phyloP scores from a whole-genome alignment of 2,329 filamentous ascomycete genomes.

The Aspergillus pseudotamarii region DNA sequence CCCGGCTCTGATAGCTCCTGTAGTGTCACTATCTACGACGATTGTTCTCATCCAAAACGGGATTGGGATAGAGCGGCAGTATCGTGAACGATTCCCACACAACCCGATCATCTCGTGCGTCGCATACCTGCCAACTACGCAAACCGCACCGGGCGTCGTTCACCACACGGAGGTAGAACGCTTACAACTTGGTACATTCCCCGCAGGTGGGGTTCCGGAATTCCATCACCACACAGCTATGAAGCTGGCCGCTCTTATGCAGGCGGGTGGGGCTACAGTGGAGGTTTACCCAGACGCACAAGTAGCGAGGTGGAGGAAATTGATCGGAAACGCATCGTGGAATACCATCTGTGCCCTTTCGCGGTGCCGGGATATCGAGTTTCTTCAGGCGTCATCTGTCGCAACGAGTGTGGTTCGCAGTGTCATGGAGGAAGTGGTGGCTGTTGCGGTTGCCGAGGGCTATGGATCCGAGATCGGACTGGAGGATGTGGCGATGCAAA shows the following conservation, averaged over 20 bases:
- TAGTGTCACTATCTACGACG: conserved; percentile 44
- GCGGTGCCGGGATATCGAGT: conserved; percentile 55
- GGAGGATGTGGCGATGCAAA: conserved; percentile 40
- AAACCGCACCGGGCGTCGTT: conserved; percentile 53
- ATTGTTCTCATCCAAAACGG: conserved; percentile 66
- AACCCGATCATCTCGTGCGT: conserved; percentile 60
- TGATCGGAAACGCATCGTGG: conserved; percentile 64
- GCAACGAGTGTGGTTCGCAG: conserved; percentile 41
- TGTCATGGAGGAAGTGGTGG: conserved; percentile 51
- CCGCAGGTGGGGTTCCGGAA: conserved; percentile 29
- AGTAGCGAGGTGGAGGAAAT: conserved; percentile 61
- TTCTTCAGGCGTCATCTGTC: conserved; percentile 46
- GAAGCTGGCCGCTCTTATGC: conserved; percentile 47
- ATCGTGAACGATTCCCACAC: conserved; percentile 50
- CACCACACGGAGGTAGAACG: conserved; percentile 49
- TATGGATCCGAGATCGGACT: conserved; percentile 24
- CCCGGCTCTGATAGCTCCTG: conserved; percentile 42
- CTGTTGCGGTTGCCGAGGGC: conserved; percentile 45
- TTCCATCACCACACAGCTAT: conserved; percentile 33
- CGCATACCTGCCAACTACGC: conserved; percentile 57
- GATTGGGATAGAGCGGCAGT: conserved; percentile 62
- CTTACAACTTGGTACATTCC: conserved; percentile 54
- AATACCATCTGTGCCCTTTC: conserved; percentile 63
- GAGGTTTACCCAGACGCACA: conserved; percentile 59
- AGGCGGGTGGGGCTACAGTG: conserved; percentile 49